These are phyloP conservation scores for Aspergillus calidoustus DNA, from an alignment of 2,329 filamentous ascomycete species.

Conservation along the genomic window DNA sequence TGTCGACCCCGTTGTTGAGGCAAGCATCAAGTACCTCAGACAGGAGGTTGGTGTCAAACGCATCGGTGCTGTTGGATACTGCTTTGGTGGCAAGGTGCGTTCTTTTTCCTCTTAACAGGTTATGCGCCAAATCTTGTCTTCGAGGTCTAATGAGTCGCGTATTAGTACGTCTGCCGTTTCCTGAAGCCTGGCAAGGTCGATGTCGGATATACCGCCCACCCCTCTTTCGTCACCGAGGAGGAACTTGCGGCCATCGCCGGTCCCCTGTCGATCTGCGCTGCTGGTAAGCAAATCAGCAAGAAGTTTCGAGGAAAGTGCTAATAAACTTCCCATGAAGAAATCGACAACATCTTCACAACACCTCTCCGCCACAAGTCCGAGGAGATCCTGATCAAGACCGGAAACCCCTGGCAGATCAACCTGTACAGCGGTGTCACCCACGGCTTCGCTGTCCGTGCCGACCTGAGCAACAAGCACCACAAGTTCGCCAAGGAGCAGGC, in stretches of 20 bases:
- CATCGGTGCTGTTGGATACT: conserved; percentile 72
- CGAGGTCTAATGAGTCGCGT: conserved; percentile 11
- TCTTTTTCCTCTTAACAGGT: neutral
- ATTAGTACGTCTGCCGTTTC: conserved; percentile 71
- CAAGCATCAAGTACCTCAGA: conserved; percentile 60
- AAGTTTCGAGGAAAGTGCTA: neutral
- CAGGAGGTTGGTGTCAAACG: conserved; percentile 60
- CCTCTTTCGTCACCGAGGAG: conserved; percentile 71
- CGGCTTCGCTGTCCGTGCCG: conserved; percentile 74
- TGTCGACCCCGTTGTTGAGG: conserved; percentile 59
- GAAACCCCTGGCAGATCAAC: conserved; percentile 73
- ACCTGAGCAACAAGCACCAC: conserved; percentile 60
- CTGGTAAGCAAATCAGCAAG: conserved; percentile 41
- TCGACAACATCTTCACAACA: conserved; percentile 67
- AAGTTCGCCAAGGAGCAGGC: conserved; percentile 81
- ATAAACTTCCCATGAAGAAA: conserved; percentile 50
- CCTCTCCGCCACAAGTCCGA: conserved; percentile 69
- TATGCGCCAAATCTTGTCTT: neutral
- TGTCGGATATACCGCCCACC: conserved; percentile 76
- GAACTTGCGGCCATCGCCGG: conserved; percentile 70
- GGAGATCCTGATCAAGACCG: conserved; percentile 62
- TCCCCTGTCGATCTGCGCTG: conserved; percentile 69
- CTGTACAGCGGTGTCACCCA: conserved; percentile 73
- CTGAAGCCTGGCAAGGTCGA: conserved; percentile 66
- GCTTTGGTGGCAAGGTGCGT: conserved; percentile 72